These are phyloP conservation scores for Skeletonema grethae DNA, from an alignment of 108 stramenopile species.

Conservation along the genomic window DNA sequence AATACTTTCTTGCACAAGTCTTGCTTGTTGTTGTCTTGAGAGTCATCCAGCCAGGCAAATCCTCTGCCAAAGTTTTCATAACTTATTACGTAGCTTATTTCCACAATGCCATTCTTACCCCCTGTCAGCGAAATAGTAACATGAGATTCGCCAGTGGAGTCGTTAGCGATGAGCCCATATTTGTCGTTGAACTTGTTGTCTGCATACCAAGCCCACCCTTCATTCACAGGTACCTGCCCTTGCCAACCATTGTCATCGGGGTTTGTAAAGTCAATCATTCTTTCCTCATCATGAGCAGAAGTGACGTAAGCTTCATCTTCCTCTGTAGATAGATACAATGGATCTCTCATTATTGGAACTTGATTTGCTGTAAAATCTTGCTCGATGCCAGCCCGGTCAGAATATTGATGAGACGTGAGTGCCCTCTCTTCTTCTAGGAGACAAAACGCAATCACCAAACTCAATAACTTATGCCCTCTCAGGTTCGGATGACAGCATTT, in stretches of 20 bases:
- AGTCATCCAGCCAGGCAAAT: conserved; percentile 33
- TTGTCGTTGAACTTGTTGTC: conserved; percentile 45
- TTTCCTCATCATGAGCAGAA: background rate
- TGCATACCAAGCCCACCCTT: conserved; percentile 40
- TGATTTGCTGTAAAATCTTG: conserved; percentile 27
- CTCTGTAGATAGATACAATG: conserved; percentile 34
- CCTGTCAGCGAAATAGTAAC: conserved; percentile 29
- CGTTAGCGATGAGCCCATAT: conserved; percentile 34
- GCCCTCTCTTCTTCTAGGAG: conserved; percentile 38
- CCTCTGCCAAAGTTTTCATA: conserved; percentile 46
- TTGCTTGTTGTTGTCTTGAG: conserved; percentile 2
- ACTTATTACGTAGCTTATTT: conserved; percentile 28
- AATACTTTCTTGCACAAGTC: conserved; percentile 17
- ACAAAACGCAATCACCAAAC: conserved; percentile 32
- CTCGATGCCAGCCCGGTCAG: conserved; percentile 21
- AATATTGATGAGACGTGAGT: background rate
- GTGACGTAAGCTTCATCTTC: conserved; percentile 33
- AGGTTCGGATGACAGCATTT: conserved; percentile 25
- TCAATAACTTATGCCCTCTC: conserved; percentile 26
- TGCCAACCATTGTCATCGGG: conserved; percentile 29
- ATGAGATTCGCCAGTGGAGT: conserved; percentile 24
- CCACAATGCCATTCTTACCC: conserved; percentile 30
- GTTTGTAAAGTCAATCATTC: conserved; percentile 36
- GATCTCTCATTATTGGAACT: conserved; percentile 24
- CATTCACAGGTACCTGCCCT: conserved; percentile 6